These are phyloP conservation scores for Talaromyces sp. DNA, from an alignment of 2,329 filamentous ascomycete species.

Conservation along the genomic window DNA sequence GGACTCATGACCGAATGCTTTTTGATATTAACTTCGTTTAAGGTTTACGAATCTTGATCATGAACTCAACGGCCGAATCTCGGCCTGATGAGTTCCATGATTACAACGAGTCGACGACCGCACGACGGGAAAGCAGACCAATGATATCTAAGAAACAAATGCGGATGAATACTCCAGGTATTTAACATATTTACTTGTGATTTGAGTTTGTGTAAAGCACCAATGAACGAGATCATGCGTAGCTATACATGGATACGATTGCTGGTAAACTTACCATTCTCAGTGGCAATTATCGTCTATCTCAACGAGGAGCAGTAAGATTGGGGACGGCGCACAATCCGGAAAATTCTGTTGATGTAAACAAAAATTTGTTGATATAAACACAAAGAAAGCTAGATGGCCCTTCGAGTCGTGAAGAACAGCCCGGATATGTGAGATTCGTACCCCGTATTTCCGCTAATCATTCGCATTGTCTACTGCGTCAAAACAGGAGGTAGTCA, in stretches of 20 bases:
- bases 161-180: background rate
- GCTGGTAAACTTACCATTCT: background rate
- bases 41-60: background rate
- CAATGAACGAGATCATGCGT: background rate
- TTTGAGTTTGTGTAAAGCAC: background rate
- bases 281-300: background rate
- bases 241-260: background rate
- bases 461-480: background rate
- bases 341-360: background rate
- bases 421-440: background rate
- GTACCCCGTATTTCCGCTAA: background rate
- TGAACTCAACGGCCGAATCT: too few relatives aligned
- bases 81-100: background rate
- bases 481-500: background rate
- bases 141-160: background rate
- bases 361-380: too few relatives aligned
- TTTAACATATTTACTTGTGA: background rate
- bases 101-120: background rate
- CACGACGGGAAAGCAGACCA: background rate
- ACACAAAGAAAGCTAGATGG: background rate
- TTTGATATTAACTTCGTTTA: background rate
- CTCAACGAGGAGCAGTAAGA: background rate
- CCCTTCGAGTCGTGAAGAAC: background rate
- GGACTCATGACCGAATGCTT: background rate
- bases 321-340: background rate